Evolutionary conservation across 2,329 filamentous ascomycete genomes (phyloP), one percentile per base, ranked within the genome.

Genomic region (Cladophialophora immunda): DNA sequence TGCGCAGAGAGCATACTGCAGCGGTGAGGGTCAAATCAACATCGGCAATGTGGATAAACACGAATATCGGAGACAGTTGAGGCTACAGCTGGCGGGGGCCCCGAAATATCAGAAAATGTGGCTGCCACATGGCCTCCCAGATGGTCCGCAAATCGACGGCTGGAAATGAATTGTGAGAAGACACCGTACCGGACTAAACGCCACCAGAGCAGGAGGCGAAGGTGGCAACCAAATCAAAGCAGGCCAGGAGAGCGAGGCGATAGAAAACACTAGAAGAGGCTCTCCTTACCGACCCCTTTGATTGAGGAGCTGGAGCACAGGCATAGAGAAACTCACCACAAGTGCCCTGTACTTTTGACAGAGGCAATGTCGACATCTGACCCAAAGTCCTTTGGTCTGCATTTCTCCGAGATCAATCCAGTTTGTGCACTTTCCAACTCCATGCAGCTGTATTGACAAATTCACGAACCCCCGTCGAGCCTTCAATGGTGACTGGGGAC

Each of bases 51-150:
- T 9, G 52, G 4, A 56, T 30, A n/a, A 17, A 62, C 25, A 25
- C 13, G 25, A 38, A 45, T 15, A 17, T 56, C 50, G 8, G 60
- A 50, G 7, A 50, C 30, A 47, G 9, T 29, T 30, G 30, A 32
- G 34, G 25, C 27, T 29, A 41, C 34, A 50, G 52, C 36, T 32
- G 52, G 22, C 30, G 22, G 32, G 34, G 27, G 22, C 25, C 47
- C 6, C 8, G 32, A 36, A 47, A 17, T 32, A 15, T 22, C 34
- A 11, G 11, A 30, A 55, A 47, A 32, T 17, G 50, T 52, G 60
- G 52, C 60, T 45, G 50, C 60, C 60, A 56, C 60, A 62, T 62
- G 60, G 52, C 9, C 25, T 56, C 52, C 30, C 9, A n/a, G 19
- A 41, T 56, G 52, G 29, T 30, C 54, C 41, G n/a, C 22, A 25